These are phyloP conservation scores for Neotropicomus parvogracilis DNA, from an alignment of 1,284 basidiomycete species.

Conservation along the genomic window DNA sequence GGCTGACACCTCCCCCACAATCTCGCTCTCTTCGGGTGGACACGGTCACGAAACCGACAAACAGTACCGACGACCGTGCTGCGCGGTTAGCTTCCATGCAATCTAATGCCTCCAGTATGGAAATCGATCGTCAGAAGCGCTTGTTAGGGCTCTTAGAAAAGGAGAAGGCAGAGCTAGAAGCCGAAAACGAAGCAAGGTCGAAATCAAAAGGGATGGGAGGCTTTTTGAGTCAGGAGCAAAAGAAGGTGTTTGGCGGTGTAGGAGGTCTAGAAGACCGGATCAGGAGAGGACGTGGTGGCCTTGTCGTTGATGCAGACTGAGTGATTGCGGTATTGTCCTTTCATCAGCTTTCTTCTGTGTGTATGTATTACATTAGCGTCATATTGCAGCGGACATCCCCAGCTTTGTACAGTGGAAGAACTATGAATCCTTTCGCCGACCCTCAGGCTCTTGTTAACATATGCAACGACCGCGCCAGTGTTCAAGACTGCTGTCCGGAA, in stretches of 20 bases:
- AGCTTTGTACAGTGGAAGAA: background rate
- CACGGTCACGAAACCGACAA: slow-evolving; percentile 19
- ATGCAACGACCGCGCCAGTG: background rate
- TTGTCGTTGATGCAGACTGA: slow-evolving; percentile 58
- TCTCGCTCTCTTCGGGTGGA: slow-evolving; percentile 26
- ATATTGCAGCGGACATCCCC: slow-evolving; percentile 1
- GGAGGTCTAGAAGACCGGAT: slow-evolving; percentile 78
- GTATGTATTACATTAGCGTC: slow-evolving; percentile 8
- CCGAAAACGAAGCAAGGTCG: slow-evolving; percentile 56
- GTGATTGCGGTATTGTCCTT: slow-evolving; percentile 3
- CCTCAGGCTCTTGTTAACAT: background rate
- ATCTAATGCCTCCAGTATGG: slow-evolving; percentile 62
- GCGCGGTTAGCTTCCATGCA: slow-evolving; percentile 87
- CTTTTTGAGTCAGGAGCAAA: slow-evolving; percentile 71
- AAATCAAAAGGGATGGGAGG: slow-evolving; percentile 70
- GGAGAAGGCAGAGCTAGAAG: slow-evolving; percentile 69
- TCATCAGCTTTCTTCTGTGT: slow-evolving; percentile 4
- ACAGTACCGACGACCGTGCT: slow-evolving; percentile 57
- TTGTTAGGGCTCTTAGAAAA: slow-evolving; percentile 59
- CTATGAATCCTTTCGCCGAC: background rate
- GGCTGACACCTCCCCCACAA: slow-evolving; percentile 36
- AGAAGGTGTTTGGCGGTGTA: slow-evolving; percentile 70
- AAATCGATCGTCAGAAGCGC: slow-evolving; percentile 64
- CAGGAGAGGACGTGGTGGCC: slow-evolving; percentile 57
- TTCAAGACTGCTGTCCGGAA: too few species aligned